These are phyloP conservation scores for Mycena amicta DNA, from an alignment of 768 basidiomycete species.

Conservation along the genomic window DNA sequence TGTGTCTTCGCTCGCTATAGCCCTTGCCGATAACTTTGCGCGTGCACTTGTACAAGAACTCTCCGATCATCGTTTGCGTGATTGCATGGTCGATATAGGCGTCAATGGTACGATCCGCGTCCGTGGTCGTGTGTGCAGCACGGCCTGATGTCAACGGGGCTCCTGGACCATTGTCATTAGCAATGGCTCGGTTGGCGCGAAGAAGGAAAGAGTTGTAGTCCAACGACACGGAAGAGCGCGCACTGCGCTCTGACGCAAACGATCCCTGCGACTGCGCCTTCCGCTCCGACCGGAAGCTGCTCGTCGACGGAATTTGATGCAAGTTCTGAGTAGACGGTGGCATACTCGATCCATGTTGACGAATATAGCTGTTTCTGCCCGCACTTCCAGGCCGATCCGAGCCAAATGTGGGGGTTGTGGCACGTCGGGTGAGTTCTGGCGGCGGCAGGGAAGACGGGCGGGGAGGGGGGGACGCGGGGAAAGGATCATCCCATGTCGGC, in stretches of 20 bases:
- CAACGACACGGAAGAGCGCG: constrained; percentile 82
- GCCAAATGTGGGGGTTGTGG: constrained; percentile 83
- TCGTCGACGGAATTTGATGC: constrained; percentile 74
- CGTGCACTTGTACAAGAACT: constrained; percentile 98
- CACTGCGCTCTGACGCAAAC: constrained; percentile 69
- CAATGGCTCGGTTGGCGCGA: constrained; percentile 18
- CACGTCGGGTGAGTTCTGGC: constrained; percentile 87
- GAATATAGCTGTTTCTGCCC: constrained; percentile 44
- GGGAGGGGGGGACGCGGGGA: too few relatives aligned
- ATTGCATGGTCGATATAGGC: constrained; percentile 85
- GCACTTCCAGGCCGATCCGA: constrained; percentile 51
- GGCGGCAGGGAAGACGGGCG: constrained; percentile 93
- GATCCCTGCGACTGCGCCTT: constrained; percentile 69
- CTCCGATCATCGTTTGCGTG: constrained; percentile 99
- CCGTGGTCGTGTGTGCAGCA: constrained; percentile 23
- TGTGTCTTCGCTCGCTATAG: constrained; percentile 86
- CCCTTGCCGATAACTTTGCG: constrained; percentile 87
- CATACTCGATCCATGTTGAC: constrained; percentile 75
- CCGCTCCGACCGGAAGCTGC: constrained; percentile 78
- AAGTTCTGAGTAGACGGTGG: constrained; percentile 64
- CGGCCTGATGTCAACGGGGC: constrained; percentile 47
- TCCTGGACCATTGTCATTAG: constrained; percentile 35
- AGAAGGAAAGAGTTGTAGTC: constrained; percentile 57
- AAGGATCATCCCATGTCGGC: too few relatives aligned
- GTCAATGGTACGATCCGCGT: constrained; percentile 41